Evolutionary conservation across 2,329 filamentous ascomycete genomes (phyloP).

Genomic region (Pestalotiopsis fici): DNA sequence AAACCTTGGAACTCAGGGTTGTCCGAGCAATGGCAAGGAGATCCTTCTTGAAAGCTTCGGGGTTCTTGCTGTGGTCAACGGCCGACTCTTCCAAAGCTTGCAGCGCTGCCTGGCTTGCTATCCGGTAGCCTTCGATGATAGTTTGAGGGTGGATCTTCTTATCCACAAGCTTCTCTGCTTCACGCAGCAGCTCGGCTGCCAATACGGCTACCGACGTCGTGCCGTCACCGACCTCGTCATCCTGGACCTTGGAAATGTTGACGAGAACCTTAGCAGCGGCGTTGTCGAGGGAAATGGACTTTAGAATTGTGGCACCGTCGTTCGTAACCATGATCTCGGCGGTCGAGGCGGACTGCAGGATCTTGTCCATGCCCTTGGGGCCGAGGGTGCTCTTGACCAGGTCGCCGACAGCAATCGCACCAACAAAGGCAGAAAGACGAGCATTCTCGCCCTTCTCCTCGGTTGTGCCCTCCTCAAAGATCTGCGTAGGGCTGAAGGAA

Average conservation of each 20-base stretch:
- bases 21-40: conserved; percentile 89
- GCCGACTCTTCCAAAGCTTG: conserved; percentile 81
- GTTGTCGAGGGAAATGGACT: conserved; percentile 97
- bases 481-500: conserved; percentile 88
- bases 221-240: conserved; percentile 97
- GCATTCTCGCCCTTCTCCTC: conserved; percentile 99
- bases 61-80: conserved; percentile 85
- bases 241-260: conserved; percentile 99
- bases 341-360: conserved; percentile 92
- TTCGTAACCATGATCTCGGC: conserved; percentile 98
- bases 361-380: conserved; percentile 99
- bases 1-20: conserved; percentile 94
- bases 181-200: conserved; percentile 89
- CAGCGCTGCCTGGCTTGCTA: conserved; percentile 89
- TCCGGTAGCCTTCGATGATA: conserved; percentile 98
- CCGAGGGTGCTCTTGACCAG: conserved; percentile 96
- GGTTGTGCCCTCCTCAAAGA: conserved; percentile 95
- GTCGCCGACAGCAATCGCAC: conserved; percentile 96
- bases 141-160: conserved; percentile 99
- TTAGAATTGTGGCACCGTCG: conserved; percentile 96
- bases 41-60: conserved; percentile 84
- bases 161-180: conserved; percentile 95
- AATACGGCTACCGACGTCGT: conserved; percentile 97
- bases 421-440: conserved; percentile 95
- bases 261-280: conserved; percentile 97